phyloP scores from a whole-genome alignment of 345 rosid species.

The Reutealis trisperma region DNA sequence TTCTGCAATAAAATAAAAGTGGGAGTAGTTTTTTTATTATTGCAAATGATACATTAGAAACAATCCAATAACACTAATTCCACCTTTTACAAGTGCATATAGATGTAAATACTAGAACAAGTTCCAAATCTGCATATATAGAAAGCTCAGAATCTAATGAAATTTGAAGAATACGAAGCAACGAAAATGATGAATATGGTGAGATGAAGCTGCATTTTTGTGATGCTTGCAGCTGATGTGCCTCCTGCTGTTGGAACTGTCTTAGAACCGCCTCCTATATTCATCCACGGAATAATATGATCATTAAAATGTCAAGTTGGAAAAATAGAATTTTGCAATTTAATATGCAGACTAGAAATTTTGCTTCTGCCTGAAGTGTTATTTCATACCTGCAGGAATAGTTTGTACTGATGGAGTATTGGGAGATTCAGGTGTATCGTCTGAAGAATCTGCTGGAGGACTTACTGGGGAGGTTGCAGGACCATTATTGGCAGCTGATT shows the following conservation, averaged over 20 bases:
- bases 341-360: background rate
- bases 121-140: background rate
- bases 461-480: constrained; percentile 25
- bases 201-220: constrained; percentile 15
- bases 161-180: constrained; percentile 11
- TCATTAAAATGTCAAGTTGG: background rate
- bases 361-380: background rate
- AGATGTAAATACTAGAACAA: background rate
- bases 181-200: background rate
- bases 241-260: constrained; percentile 31
- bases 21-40: background rate
- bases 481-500: constrained; percentile 6
- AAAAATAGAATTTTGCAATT: background rate
- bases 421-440: constrained; percentile 25
- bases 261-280: constrained; percentile 42
- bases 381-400: constrained; percentile 31
- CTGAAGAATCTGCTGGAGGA: constrained; percentile 31
- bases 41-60: background rate
- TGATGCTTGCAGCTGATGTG: constrained; percentile 23
- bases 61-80: background rate
- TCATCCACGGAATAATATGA: background rate
- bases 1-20: too few relatives aligned
- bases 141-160: constrained; percentile 10
- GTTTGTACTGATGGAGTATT: constrained; percentile 21
- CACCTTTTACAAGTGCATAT: background rate